Evolutionary conservation across 1,284 basidiomycete genomes (phyloP).

Genomic region (Vanrija pseudolonga): DNA sequence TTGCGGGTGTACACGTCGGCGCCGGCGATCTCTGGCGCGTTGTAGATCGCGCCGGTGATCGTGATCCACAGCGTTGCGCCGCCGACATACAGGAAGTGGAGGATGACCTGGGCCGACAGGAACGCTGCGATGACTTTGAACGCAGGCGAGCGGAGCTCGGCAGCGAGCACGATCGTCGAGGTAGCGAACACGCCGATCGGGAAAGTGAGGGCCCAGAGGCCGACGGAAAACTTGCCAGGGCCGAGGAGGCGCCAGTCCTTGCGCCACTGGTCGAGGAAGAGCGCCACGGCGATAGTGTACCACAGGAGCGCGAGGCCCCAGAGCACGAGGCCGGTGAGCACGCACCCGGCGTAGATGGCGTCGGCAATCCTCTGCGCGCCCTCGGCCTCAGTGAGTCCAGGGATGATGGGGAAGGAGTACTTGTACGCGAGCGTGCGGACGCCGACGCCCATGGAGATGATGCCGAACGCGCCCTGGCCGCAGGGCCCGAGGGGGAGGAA

Average conservation of each 20-base stretch:
- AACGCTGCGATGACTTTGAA: constrained; percentile 58
- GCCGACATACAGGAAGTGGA: constrained; percentile 59
- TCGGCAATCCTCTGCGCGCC: constrained; percentile 36
- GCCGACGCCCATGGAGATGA: constrained; percentile 56
- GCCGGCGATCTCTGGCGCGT: no score
- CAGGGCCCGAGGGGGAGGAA: constrained; percentile 59
- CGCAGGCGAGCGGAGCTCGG: constrained; percentile 55
- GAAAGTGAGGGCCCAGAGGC: constrained; percentile 48
- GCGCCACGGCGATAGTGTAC: constrained; percentile 46
- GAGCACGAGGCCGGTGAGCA: constrained; percentile 44
- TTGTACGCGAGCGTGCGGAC: constrained; percentile 52
- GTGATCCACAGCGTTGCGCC: constrained; percentile 50
- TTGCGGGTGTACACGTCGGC: no score
- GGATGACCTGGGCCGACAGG: constrained; percentile 55
- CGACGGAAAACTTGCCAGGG: constrained; percentile 29
- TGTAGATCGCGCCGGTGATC: constrained; percentile 50
- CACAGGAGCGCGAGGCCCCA: constrained; percentile 53
- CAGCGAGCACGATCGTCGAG: constrained; percentile 57
- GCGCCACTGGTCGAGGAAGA: constrained; percentile 27
- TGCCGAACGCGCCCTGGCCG: constrained; percentile 61
- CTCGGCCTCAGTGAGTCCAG: constrained; percentile 37
- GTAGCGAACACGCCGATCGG: constrained; percentile 59
- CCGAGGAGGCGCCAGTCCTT: constrained; percentile 19
- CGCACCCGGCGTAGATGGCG: constrained; percentile 49
- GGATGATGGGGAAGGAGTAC: constrained; percentile 20